Percentiles rank a stretch among this genome's conserved stretches.
Conservation (phyloP, 164 flowering plant genomes). For the Stephania cephalantha region DNA sequence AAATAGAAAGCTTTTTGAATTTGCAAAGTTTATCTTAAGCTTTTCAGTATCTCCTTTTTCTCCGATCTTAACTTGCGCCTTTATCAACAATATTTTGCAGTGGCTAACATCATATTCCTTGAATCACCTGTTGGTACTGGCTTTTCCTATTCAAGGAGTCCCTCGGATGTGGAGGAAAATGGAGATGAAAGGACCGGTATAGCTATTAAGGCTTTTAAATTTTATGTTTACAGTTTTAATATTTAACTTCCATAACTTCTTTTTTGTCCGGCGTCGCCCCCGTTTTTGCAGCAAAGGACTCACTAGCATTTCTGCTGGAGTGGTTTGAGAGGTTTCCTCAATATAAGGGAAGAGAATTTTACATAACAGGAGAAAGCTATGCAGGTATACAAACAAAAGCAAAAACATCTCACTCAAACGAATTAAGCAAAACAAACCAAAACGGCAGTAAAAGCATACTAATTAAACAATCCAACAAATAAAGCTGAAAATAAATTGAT, state of each 20-base stretch:
- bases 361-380: constrained; percentile 19
- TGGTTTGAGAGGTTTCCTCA: constrained; percentile 18
- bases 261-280: background rate
- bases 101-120: constrained; percentile 66
- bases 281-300: constrained; percentile 11
- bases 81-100: constrained; percentile 32
- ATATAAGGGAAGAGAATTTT: constrained; percentile 18
- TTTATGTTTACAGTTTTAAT: background rate
- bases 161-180: constrained; percentile 48
- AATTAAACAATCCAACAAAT: background rate
- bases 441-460: background rate
- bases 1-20: too few relatives aligned
- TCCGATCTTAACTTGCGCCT: too few relatives aligned
- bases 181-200: constrained; percentile 82
- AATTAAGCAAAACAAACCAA: background rate
- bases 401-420: background rate
- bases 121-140: constrained; percentile 90
- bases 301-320: constrained; percentile 9
- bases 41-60: too few relatives aligned
- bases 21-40: too few relatives aligned
- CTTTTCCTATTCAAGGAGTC: constrained; percentile 66
- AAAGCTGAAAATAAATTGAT: background rate
- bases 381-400: constrained; percentile 9
- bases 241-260: background rate
- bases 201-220: background rate